These are phyloP conservation scores for Axilococcus clingmanii DNA, from an alignment of 139 green algal species.

Conservation along the genomic window DNA sequence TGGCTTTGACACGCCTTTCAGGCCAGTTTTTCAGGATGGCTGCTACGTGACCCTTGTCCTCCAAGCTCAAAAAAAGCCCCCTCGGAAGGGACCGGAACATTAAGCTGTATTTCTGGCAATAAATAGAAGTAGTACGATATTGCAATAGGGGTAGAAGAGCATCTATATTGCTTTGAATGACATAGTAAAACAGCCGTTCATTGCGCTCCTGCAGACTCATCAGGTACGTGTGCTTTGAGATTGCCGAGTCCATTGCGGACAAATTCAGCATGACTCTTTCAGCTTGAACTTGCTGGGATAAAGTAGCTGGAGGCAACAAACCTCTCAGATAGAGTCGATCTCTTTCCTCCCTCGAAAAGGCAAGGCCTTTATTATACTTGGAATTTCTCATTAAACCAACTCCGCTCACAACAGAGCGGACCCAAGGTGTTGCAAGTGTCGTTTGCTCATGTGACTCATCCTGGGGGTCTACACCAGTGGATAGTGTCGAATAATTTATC, in stretches of 20 bases:
- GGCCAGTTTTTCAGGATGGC: constrained; percentile 88
- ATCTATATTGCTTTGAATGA: constrained; percentile 72
- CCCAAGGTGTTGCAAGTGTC: constrained; percentile 14
- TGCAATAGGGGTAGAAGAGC: constrained; percentile 75
- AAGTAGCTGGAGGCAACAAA: constrained; percentile 71
- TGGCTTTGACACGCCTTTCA: constrained; percentile 66
- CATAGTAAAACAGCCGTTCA: constrained; percentile 79
- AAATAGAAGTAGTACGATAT: constrained; percentile 49
- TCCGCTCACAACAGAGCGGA: constrained; percentile 58
- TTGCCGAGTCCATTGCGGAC: constrained; percentile 39
- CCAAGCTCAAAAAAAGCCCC: constrained; percentile 71
- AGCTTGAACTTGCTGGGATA: constrained; percentile 70
- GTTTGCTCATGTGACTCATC: neutral
- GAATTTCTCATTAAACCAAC: constrained; percentile 67
- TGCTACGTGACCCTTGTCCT: constrained; percentile 56
- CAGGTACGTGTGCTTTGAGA: constrained; percentile 76
- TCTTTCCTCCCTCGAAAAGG: constrained; percentile 70
- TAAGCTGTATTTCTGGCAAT: constrained; percentile 54
- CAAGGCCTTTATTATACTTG: constrained; percentile 82
- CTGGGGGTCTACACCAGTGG: neutral
- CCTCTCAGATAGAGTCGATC: constrained; percentile 76
- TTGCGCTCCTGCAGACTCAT: constrained; percentile 67
- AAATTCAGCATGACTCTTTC: constrained; percentile 76
- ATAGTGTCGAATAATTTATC: no score
- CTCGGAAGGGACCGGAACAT: constrained; percentile 61